These are phyloP conservation scores for Quercus phellos DNA, from an alignment of 331 rosid genomes.

Conservation along the genomic window DNA sequence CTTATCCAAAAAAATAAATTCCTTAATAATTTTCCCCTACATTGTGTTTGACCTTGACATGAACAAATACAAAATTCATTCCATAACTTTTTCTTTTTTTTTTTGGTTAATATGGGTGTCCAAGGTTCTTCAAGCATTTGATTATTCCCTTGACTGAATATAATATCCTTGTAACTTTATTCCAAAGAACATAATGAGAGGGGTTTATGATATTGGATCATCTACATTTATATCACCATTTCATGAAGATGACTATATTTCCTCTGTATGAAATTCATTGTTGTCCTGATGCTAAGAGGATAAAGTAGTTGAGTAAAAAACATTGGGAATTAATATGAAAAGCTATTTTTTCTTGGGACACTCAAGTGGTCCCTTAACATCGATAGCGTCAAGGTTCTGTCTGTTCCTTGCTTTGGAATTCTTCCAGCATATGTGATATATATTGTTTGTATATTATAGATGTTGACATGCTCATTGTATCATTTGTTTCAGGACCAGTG, in stretches of 20 bases:
- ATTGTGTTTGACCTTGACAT: not conserved
- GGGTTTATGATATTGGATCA: not conserved
- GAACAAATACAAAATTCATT: not conserved
- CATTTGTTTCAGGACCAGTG: slow-evolving; percentile 30
- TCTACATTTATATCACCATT: not conserved
- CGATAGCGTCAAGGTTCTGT: not conserved
- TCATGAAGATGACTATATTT: not conserved
- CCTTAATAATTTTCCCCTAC: not conserved
- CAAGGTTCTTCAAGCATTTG: too few species aligned
- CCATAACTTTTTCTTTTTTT: too few species aligned
- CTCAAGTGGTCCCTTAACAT: not conserved
- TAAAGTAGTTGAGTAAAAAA: not conserved
- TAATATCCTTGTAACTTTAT: not conserved
- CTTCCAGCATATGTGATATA: not conserved
- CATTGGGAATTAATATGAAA: not conserved
- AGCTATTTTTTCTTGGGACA: not conserved
- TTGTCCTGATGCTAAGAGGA: not conserved
- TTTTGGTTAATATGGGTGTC: too few species aligned
- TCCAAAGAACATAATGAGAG: not conserved
- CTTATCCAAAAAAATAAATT: not conserved
- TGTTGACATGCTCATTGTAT: slow-evolving; percentile 4
- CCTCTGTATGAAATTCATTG: not conserved
- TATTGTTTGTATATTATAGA: not conserved
- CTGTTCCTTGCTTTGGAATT: not conserved
- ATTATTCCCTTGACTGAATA: too few species aligned